phyloP scores from a whole-genome alignment of 148 eudicot species.

The Simmondsia chinensis region DNA sequence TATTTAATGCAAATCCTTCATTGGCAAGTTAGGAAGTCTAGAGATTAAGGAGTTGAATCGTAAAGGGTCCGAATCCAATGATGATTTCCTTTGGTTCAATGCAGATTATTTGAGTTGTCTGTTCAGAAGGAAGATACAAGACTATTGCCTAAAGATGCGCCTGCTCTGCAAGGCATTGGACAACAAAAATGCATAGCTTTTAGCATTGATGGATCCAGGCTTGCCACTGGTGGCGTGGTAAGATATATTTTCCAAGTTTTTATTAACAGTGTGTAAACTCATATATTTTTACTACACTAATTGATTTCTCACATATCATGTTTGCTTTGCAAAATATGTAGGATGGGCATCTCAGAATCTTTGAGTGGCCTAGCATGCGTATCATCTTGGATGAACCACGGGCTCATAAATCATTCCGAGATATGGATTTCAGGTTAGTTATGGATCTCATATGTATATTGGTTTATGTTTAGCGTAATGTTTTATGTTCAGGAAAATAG shows the following conservation, averaged over 20 bases:
- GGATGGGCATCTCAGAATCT: constrained; percentile 91
- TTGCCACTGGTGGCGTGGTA: constrained; percentile 88
- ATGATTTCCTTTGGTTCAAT: not conserved
- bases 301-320: constrained; percentile 2
- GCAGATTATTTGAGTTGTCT: constrained; percentile 61
- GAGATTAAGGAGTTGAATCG: constrained; percentile 1
- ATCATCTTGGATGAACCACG: constrained; percentile 67
- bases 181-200: constrained; percentile 69
- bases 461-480: no score
- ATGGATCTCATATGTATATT: constrained; percentile 1
- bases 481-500: no score
- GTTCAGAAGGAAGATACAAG: constrained; percentile 34
- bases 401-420: constrained; percentile 88
- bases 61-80: no score
- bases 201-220: constrained; percentile 80
- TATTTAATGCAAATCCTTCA: not conserved
- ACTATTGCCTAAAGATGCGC: constrained; percentile 41
- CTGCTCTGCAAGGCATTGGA: constrained; percentile 65
- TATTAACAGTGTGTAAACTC: no score
- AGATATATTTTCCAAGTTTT: constrained; percentile 2
- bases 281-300: no score
- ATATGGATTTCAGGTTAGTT: constrained; percentile 93
- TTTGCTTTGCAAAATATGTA: constrained; percentile 13
- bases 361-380: constrained; percentile 94
- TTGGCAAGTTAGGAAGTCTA: not conserved